A percentile compares a stretch with the other conserved stretches of the same genome.
phyloP scores from a whole-genome alignment of 1,284 basidiomycete species.

The Leccinum pachyderme region DNA sequence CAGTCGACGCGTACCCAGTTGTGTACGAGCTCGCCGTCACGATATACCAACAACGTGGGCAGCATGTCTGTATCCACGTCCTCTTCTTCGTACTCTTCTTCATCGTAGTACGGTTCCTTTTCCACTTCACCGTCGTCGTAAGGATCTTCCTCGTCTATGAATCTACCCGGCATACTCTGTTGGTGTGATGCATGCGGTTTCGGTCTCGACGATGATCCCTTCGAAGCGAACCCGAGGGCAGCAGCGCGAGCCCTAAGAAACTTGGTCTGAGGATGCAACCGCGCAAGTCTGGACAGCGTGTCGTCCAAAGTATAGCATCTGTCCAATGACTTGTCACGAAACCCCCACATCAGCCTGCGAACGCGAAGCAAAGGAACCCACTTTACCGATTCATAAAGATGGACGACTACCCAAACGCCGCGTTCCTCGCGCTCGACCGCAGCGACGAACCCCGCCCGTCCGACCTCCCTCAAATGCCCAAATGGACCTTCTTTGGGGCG shows the following conservation, averaged over 20 bases:
- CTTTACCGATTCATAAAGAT: constrained; percentile 80
- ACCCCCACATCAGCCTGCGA: constrained; percentile 4
- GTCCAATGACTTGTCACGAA: constrained; percentile 56
- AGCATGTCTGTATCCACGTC: constrained; percentile 77
- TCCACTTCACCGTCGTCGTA: constrained; percentile 35
- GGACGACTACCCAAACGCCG: constrained; percentile 75
- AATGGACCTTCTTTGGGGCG: constrained; percentile 55
- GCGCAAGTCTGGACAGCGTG: constrained; percentile 65
- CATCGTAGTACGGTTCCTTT: constrained; percentile 33
- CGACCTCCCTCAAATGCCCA: constrained; percentile 82
- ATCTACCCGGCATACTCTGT: constrained; percentile 29
- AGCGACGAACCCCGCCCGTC: constrained; percentile 65
- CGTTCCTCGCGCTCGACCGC: constrained; percentile 75
- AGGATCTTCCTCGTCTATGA: constrained; percentile 44
- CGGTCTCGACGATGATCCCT: constrained; percentile 24
- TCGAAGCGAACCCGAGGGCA: constrained; percentile 72
- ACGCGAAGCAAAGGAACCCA: not conserved
- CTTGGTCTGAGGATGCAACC: constrained; percentile 68
- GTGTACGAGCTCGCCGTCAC: constrained; percentile 75
- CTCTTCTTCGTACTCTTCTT: constrained; percentile 38
- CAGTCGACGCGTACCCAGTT: constrained; percentile 86
- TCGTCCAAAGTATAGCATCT: constrained; percentile 73
- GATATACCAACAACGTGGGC: constrained; percentile 81
- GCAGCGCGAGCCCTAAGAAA: constrained; percentile 76
- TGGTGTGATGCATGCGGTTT: constrained; percentile 16